phyloP scores from a whole-genome alignment of 805 yeast genomes.

The Ogataea wickerhamii region DNA sequence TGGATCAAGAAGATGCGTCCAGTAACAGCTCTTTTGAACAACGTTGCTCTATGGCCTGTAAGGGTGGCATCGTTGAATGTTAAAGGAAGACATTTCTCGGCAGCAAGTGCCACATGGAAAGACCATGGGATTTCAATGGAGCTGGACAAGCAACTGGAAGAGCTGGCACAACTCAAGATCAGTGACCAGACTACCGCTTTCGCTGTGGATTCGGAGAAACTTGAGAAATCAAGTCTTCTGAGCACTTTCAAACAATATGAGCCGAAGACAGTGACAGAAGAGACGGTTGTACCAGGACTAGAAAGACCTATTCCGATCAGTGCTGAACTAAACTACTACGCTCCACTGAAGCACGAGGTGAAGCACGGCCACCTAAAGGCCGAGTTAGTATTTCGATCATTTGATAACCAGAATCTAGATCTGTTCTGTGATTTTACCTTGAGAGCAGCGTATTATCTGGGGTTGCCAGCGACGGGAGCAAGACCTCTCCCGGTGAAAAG shows the following conservation, averaged over 20 bases:
- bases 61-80: too few relatives aligned
- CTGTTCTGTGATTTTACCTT: constrained; percentile 81
- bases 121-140: constrained; percentile 4
- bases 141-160: constrained; percentile 25
- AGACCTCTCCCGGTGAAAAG: constrained; percentile 63
- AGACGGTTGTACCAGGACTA: constrained; percentile 31
- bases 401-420: constrained; percentile 64
- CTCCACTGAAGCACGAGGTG: constrained; percentile 67
- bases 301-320: constrained; percentile 74
- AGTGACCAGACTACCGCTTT: constrained; percentile 12
- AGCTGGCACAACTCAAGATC: constrained; percentile 25
- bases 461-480: constrained; percentile 80
- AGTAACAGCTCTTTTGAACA: too few relatives aligned
- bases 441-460: constrained; percentile 86
- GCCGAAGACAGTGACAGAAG: constrained; percentile 37
- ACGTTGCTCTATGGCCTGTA: too few relatives aligned
- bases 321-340: constrained; percentile 75
- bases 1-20: too few relatives aligned
- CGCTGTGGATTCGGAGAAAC: constrained; percentile 10
- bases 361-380: constrained; percentile 76
- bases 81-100: background rate
- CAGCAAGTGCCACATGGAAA: background rate
- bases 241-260: constrained; percentile 31
- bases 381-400: constrained; percentile 69
- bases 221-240: constrained; percentile 23